Conservation (phyloP, 192 early-diverging fungal species). For the Coemansia sp. region DNA sequence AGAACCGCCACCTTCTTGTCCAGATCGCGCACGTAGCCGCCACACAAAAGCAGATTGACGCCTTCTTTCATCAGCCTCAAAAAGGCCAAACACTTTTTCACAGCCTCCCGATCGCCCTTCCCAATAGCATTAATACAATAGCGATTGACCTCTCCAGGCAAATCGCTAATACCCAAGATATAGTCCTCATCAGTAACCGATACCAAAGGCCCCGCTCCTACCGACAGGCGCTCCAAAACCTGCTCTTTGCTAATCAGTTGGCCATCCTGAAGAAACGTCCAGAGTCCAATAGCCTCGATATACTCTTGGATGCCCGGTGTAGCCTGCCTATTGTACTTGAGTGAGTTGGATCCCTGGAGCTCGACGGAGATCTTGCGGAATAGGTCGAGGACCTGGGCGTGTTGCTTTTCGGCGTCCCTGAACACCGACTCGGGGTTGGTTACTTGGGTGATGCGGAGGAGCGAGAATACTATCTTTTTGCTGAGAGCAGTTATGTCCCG, state of each 20-base stretch:
- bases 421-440: constrained; percentile 24
- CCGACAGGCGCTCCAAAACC: constrained; percentile 22
- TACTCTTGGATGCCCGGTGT: constrained; percentile 52
- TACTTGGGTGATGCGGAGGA: constrained; percentile 48
- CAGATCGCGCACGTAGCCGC: constrained; percentile 15
- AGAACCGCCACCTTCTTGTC: constrained; percentile 41
- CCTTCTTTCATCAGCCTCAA: constrained; percentile 51
- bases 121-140: constrained; percentile 58
- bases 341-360: constrained; percentile 41
- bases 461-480: constrained; percentile 55
- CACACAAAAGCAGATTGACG: constrained; percentile 18
- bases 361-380: constrained; percentile 34
- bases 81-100: constrained; percentile 40
- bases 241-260: constrained; percentile 36
- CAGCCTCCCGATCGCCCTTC: constrained; percentile 46
- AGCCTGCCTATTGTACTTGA: constrained; percentile 38
- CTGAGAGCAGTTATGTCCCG: constrained; percentile 54
- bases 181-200: constrained; percentile 52
- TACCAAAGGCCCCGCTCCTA: constrained; percentile 7
- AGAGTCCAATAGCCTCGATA: constrained; percentile 51
- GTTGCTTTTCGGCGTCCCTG: constrained; percentile 33
- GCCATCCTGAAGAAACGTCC: constrained; percentile 39
- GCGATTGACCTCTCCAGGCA: constrained; percentile 61
- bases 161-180: constrained; percentile 57
- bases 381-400: constrained; percentile 29